phyloP scores from a whole-genome alignment of 1,284 basidiomycete species.

The Ustilago hordei region DNA sequence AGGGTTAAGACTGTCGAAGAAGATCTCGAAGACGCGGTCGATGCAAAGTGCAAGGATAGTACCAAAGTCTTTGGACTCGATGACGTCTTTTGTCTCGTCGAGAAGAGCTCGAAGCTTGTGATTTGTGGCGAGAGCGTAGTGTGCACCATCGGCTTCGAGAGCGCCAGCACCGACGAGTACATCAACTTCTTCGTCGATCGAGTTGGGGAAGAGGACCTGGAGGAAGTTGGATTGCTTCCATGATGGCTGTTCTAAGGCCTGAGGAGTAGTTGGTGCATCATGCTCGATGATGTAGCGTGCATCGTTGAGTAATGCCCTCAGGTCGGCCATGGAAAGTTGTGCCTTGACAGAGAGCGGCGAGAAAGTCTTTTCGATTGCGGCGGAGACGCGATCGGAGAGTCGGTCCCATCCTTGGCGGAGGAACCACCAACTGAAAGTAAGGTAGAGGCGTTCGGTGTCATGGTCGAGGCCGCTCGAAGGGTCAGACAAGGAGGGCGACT shows the following conservation, averaged over 20 bases:
- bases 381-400: slow-evolving; percentile 78
- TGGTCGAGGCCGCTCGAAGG: slow-evolving; percentile 61
- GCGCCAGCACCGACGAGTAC: slow-evolving; percentile 66
- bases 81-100: slow-evolving; percentile 77
- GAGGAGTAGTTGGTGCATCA: slow-evolving; percentile 3
- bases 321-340: slow-evolving; percentile 77
- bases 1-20: slow-evolving; percentile 74
- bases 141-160: slow-evolving; percentile 23
- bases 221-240: slow-evolving; percentile 44
- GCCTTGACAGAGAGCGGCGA: slow-evolving; percentile 79
- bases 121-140: slow-evolving; percentile 65
- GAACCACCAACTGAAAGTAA: slow-evolving; percentile 91
- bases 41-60: slow-evolving; percentile 78
- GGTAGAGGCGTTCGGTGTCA: slow-evolving; percentile 80
- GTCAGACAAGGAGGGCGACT: slow-evolving; percentile 11
- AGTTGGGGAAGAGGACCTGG: slow-evolving; percentile 62
- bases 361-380: slow-evolving; percentile 82
- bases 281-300: slow-evolving; percentile 42
- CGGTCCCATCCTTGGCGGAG: slow-evolving; percentile 89
- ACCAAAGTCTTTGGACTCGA: slow-evolving; percentile 79
- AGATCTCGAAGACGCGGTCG: slow-evolving; percentile 76
- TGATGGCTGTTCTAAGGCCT: slow-evolving; percentile 7
- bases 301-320: slow-evolving; percentile 71
- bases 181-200: slow-evolving; percentile 50
- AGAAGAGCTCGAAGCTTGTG: slow-evolving; percentile 77